Conservation (phyloP, 139 green algal species). For the Asterochloris erici region DNA sequence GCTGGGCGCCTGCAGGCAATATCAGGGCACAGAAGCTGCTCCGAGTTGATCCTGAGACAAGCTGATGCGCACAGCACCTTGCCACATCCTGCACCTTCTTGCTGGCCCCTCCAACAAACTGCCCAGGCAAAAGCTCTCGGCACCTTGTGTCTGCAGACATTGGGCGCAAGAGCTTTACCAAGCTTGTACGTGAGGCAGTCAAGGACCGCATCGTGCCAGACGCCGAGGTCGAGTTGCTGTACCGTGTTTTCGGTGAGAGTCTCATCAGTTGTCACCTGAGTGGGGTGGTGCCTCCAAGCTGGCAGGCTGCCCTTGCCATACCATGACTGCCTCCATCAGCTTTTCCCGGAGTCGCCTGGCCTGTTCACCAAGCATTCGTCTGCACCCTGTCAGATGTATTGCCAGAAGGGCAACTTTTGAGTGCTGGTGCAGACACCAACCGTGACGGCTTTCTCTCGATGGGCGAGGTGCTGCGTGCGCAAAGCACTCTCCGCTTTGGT, state of each 20-base stretch:
- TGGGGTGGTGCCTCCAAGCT: not conserved
- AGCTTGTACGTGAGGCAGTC: constrained; percentile 24
- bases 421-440: constrained; percentile 4
- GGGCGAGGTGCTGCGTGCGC: constrained; percentile 7
- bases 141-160: constrained; percentile 22
- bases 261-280: not conserved
- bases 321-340: too few relatives aligned
- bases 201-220: constrained; percentile 19
- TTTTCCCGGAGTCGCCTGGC: too few relatives aligned
- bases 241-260: constrained; percentile 31
- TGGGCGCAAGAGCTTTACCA: constrained; percentile 22
- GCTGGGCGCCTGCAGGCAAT: not conserved
- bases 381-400: too few relatives aligned
- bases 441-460: constrained; percentile 10
- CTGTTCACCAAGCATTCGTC: too few relatives aligned
- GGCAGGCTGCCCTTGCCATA: too few relatives aligned
- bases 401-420: too few relatives aligned
- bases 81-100: not conserved
- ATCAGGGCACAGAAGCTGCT: not conserved
- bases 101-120: not conserved
- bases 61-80: not conserved
- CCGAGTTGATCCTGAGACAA: not conserved
- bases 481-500: not conserved
- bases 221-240: constrained; percentile 48
- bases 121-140: not conserved